These are phyloP conservation scores for Cutaneotrichosporon mucoides DNA, from an alignment of 1,284 basidiomycete species.

Conservation along the genomic window DNA sequence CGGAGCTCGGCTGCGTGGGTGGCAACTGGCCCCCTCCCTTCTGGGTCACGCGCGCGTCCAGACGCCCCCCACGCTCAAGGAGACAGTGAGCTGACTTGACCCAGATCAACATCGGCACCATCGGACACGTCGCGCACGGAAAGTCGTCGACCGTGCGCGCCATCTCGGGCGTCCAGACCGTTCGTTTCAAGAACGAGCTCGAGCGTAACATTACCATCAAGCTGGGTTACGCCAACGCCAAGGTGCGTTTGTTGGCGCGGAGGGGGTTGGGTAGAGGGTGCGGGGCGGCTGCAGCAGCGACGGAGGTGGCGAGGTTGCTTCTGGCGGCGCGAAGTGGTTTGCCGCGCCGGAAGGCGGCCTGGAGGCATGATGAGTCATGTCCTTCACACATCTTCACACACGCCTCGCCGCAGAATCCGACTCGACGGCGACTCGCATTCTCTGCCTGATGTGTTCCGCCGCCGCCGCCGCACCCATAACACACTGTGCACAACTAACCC, in stretches of 20 bases:
- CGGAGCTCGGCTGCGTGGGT: no score
- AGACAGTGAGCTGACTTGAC: not conserved
- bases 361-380: not conserved
- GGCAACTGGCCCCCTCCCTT: no score
- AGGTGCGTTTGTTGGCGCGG: constrained; percentile 56
- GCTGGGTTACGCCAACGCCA: constrained; percentile 95
- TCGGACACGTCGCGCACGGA: constrained; percentile 96
- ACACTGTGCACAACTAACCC: not conserved
- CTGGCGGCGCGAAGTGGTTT: no score
- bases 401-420: no score
- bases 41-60: no score
- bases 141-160: constrained; percentile 99
- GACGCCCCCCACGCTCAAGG: no score
- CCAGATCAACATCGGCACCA: constrained; percentile 63
- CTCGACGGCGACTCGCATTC: no score
- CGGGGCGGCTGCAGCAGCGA: not conserved
- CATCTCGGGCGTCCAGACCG: constrained; percentile 97
- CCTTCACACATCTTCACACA: no score
- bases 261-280: no score
- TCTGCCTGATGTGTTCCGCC: no score
- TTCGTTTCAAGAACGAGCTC: constrained; percentile 98
- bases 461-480: no score
- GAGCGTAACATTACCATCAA: constrained; percentile 99
- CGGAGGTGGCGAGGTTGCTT: not conserved
- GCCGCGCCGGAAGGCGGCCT: no score